Base-by-base conservation (phyloP, 345 rosid species). In the Carallia pectinifolia region DNA sequence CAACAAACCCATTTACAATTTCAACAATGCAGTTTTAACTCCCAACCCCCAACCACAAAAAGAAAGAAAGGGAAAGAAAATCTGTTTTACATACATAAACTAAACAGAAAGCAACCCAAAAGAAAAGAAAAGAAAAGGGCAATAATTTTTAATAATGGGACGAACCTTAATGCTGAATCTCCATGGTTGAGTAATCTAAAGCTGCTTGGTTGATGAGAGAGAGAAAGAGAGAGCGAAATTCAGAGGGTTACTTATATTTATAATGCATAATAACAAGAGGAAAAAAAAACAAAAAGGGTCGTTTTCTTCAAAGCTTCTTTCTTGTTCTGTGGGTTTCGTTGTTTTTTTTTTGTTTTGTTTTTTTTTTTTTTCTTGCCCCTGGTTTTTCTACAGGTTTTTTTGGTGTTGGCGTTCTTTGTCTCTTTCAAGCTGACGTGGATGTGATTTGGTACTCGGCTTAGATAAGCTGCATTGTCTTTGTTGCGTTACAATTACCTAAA, bases 401-500 rank as follows among this genome's bases (percentile, higher is more conserved):
- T 23, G n/a, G 58, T 1, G 39, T 34, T 53, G 6, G 15, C 7
- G 9, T 17, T 47, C 34, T 17, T 15, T 8, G 48, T 23, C 56
- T 58, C 39, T 15, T 0, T 10, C 30, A 1, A 34, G 75, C 15
- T 64, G 76, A 72, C 80, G 80, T 68, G 80, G 70, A 63, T 62
- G 39, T 64, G 53, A 72, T 53, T 15, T 16, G 65, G 75, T 58
- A 19, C 53, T 53, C 8, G 29, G 33, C 39, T 23, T 64, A 73
- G 80, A 68, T 63, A 59, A 30, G 66, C 1, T 44, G 2, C 4
- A 4, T 44, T 12, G 50, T 44, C 50, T 44, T 44, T 12, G 13
- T 44, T 12, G 4, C 3, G 12, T 13, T 16, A 44, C 50, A 44
- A 44, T 44, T 4, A 12, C 50, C 50, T 12, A 44, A 12, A 12